Conservation (phyloP, 2,329 filamentous ascomycete species). For the Chrysosporium keratinophilum region DNA sequence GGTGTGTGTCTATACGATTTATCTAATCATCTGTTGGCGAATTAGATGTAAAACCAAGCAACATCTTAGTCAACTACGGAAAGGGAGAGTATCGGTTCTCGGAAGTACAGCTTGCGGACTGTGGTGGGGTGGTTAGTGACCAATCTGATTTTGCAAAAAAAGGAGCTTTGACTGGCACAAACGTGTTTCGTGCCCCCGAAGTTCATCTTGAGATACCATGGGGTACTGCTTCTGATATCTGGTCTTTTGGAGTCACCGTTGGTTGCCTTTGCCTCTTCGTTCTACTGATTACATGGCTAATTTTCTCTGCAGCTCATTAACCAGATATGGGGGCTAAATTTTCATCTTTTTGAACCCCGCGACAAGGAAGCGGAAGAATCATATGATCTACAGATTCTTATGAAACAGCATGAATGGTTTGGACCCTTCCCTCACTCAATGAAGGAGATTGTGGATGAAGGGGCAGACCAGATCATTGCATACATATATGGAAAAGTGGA, state of each 20-base stretch:
- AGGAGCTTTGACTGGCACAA: conserved; percentile 17
- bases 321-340: conserved; percentile 10
- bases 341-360: conserved; percentile 12
- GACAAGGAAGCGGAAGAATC: conserved; percentile 11
- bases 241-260: conserved; percentile 22
- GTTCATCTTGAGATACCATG: conserved; percentile 18
- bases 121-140: conserved; percentile 16
- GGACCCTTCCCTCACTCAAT: no score
- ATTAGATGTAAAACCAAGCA: conserved; percentile 21
- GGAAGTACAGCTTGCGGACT: conserved; percentile 21
- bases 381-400: conserved; percentile 11
- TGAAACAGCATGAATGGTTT: conserved; percentile 9
- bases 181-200: conserved; percentile 21
- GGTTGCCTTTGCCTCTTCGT: neutral
- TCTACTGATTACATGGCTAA: neutral
- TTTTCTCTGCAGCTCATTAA: conserved; percentile 3
- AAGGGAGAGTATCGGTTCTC: conserved; percentile 15
- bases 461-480: no score
- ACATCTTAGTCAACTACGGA: conserved; percentile 20
- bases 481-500: no score
- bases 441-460: no score
- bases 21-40: neutral
- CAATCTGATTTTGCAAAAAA: conserved; percentile 16
- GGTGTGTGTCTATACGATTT: no score
- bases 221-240: conserved; percentile 23